Base-by-base conservation (phyloP, 2,329 filamentous ascomycete genomes). In the Ophiocordyceps camponoti-leonardi region DNA sequence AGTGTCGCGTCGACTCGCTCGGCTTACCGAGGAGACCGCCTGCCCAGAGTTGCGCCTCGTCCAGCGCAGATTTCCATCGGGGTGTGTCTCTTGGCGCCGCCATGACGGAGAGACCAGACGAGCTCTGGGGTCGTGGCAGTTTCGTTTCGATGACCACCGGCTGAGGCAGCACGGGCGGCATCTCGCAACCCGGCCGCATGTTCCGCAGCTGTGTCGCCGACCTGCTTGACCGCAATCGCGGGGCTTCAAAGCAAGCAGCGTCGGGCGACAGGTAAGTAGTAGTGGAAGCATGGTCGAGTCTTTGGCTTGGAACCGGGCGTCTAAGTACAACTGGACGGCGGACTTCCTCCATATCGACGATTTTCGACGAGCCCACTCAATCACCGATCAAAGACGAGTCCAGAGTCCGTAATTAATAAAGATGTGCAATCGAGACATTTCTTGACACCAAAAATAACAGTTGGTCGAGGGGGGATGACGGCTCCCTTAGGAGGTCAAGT, bases 21-120 rank as follows among this genome's bases (percentile, higher is more conserved):
- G 81, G 77, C 47, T 77, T 78, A 16, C 67, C 67, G 45, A 84
- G 67, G 20, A 85, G 65, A 0, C 80, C 79, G 3, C 76, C 75
- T 2, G 79, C 76, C 49, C 83, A 77, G 56, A 82, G 75, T 33
- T 75, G 68, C 0, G 77, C 77, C 53, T 83, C 78, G 8, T 68
- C 66, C 2, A 75, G 51, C 0, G 71, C 70, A 2, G 61, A 59
- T 47, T 72, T 70, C 67, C 70, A 72, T 44, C 53, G 54, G 2
- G 57, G 58, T 8, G 52, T 43, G 20, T 20, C 22, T n/a, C 20
- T 5, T n/a, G 40, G 6, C 22, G 40, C 14, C 40, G 5, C 40
- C 40, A 11, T 20, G 40, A 16, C 42, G 1, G 56, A 56, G 4
- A 62, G 47, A 14, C 53, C 57, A 2, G 59, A 60, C 5, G 60